Conservation (phyloP, 257 asterid genomes). For the Primulina tabacum region DNA sequence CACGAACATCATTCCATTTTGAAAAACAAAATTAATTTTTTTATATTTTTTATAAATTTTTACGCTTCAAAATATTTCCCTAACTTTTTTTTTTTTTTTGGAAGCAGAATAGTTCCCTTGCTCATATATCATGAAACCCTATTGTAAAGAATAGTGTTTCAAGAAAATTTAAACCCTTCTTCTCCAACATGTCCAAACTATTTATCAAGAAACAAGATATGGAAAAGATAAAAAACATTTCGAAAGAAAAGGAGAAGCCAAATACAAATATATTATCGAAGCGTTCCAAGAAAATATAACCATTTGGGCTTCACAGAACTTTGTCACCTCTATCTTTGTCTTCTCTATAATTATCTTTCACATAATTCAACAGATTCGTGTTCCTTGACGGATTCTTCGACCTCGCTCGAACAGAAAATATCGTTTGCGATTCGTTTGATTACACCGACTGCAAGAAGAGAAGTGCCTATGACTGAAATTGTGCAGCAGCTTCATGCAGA, state of each 20-base stretch:
- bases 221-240: slow-evolving; percentile 40
- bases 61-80: no score
- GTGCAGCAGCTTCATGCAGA: slow-evolving; percentile 30
- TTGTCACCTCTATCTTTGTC: slow-evolving; percentile 68
- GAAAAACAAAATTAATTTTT: no score
- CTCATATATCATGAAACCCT: no score
- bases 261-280: slow-evolving; percentile 44
- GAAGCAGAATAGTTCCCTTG: no score
- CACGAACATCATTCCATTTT: no score
- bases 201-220: slow-evolving; percentile 33
- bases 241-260: slow-evolving; percentile 49
- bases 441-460: slow-evolving; percentile 29
- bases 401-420: slow-evolving; percentile 55
- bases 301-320: slow-evolving; percentile 56
- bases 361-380: slow-evolving; percentile 60
- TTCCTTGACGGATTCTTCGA: slow-evolving; percentile 45
- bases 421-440: slow-evolving; percentile 54
- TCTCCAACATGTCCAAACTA: slow-evolving; percentile 48
- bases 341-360: slow-evolving; percentile 61
- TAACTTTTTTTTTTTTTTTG: no score
- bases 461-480: slow-evolving; percentile 19
- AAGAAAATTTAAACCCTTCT: slow-evolving; percentile 5
- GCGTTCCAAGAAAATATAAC: slow-evolving; percentile 66
- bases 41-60: no score
- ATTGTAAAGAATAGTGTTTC: no score